These are phyloP conservation scores for Fusarium sublunatum DNA, from an alignment of 2,329 filamentous ascomycete genomes.

Conservation along the genomic window DNA sequence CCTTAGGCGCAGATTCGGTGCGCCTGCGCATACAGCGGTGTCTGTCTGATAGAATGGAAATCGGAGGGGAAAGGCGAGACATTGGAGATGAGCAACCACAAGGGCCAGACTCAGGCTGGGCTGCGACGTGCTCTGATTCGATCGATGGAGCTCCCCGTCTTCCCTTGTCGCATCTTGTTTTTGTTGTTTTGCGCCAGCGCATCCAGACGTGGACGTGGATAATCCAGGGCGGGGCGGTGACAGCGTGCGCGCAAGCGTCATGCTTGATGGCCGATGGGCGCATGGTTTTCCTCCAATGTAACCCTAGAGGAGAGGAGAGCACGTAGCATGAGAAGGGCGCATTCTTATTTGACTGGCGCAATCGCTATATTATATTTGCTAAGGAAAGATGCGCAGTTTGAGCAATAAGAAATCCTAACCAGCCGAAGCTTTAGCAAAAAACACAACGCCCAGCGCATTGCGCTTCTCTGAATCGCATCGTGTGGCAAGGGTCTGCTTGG, in stretches of 20 bases:
- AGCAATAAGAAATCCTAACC: too few relatives aligned
- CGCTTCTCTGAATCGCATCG: constrained; percentile 40
- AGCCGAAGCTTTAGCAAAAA: background rate
- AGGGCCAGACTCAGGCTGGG: constrained; percentile 35
- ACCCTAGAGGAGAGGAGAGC: constrained; percentile 28
- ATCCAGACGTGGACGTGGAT: constrained; percentile 47
- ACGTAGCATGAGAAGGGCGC: constrained; percentile 21
- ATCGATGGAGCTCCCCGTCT: constrained; percentile 27
- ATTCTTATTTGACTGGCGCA: constrained; percentile 29
- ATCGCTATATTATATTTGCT: background rate
- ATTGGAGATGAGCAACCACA: constrained; percentile 37
- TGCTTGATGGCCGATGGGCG: constrained; percentile 45
- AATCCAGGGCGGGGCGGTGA: constrained; percentile 44
- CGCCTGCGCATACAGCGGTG: constrained; percentile 4
- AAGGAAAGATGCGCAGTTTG: background rate
- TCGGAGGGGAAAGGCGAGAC: constrained; percentile 27
- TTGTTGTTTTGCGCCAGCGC: constrained; percentile 47
- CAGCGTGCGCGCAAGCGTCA: constrained; percentile 47
- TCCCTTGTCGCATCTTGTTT: constrained; percentile 45
- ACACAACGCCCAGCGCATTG: constrained; percentile 26
- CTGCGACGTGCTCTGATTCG: constrained; percentile 45
- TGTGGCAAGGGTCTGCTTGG: constrained; percentile 40
- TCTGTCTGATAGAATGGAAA: constrained; percentile 6
- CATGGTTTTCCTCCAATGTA: constrained; percentile 39
- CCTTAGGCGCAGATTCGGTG: constrained; percentile 5